Percentiles rank a stretch among this genome's conserved stretches.
These are phyloP conservation scores for Emmonsia crescens DNA, from an alignment of 2,329 filamentous ascomycete species.

Conservation along the genomic window DNA sequence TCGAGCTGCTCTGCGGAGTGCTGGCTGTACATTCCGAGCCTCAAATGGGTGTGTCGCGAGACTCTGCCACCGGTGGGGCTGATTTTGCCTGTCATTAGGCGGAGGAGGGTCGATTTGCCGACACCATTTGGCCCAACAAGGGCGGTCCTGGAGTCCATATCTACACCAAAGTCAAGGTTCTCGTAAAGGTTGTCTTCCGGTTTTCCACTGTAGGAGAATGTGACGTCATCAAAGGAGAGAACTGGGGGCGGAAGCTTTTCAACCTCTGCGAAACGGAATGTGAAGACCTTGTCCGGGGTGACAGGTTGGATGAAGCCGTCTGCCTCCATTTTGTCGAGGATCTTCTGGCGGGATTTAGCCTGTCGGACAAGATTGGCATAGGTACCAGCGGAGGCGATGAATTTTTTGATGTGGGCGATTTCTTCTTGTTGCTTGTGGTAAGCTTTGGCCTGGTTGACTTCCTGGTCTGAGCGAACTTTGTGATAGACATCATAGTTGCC, in stretches of 20 bases:
- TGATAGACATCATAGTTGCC: constrained; percentile 98
- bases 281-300: constrained; percentile 74
- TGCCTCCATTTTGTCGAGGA: constrained; percentile 99
- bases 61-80: constrained; percentile 73
- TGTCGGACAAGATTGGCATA: constrained; percentile 98
- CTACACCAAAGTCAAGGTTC: constrained; percentile 93
- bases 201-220: constrained; percentile 93
- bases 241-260: constrained; percentile 99
- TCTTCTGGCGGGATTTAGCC: constrained; percentile 99
- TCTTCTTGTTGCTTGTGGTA: constrained; percentile 99
- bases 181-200: constrained; percentile 87
- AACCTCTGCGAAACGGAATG: constrained; percentile 95
- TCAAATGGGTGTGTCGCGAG: constrained; percentile 91
- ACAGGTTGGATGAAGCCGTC: constrained; percentile 97
- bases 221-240: constrained; percentile 90
- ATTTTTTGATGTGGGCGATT: constrained; percentile 99
- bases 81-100: constrained; percentile 99
- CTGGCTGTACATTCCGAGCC: constrained; percentile 95
- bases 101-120: constrained; percentile 99
- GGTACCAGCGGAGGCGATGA: constrained; percentile 98
- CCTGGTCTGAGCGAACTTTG: constrained; percentile 90
- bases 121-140: constrained; percentile 98
- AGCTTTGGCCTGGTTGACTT: constrained; percentile 97
- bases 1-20: constrained; percentile 98
- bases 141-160: constrained; percentile 98